Conservation (phyloP, 345 rosid species). For the Brassica incana region DNA sequence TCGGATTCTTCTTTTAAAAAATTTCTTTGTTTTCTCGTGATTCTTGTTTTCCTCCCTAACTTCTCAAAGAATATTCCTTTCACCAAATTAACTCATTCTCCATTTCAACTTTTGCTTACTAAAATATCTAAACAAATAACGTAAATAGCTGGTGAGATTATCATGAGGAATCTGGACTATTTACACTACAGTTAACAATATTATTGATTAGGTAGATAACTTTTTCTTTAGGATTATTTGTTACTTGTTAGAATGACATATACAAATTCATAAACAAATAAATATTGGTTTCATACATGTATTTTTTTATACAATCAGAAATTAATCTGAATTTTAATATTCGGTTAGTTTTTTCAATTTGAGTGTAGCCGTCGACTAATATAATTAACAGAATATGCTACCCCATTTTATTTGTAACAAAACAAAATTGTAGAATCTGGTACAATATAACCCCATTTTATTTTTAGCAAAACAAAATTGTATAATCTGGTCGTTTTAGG, state of each 20-base stretch:
- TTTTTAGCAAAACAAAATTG: no score
- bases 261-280: background rate
- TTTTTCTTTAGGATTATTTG: background rate
- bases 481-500: background rate
- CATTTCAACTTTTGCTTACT: background rate
- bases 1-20: slow-evolving; percentile 25
- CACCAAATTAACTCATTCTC: slow-evolving; percentile 20
- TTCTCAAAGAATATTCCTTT: slow-evolving; percentile 28
- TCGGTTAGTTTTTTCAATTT: background rate
- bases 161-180: background rate
- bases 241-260: background rate
- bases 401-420: background rate
- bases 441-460: no score
- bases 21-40: slow-evolving; percentile 23
- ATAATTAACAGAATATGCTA: background rate
- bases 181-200: background rate
- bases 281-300: background rate
- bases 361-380: background rate
- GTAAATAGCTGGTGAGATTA: background rate
- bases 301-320: background rate
- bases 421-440: background rate
- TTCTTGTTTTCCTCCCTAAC: slow-evolving; percentile 9
- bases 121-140: background rate
- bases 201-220: background rate
- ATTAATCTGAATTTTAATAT: background rate